Evolutionary conservation across 768 basidiomycete species (phyloP).

Genomic region (Pholiota microspora): DNA sequence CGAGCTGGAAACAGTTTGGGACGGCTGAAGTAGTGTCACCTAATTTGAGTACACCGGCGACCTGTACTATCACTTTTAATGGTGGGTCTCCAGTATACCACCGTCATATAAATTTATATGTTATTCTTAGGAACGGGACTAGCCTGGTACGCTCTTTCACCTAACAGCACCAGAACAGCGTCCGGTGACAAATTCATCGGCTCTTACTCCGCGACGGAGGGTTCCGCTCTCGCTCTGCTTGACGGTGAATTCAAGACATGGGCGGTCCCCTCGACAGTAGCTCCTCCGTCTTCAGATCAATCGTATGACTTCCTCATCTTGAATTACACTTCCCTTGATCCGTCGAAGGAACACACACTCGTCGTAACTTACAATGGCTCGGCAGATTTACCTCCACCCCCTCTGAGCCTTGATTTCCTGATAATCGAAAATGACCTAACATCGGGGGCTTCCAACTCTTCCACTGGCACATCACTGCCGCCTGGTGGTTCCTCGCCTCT

Average conservation of each 20-base stretch:
- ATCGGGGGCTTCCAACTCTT: neutral
- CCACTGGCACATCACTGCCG: neutral
- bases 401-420: conserved; percentile 5
- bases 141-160: conserved; percentile 3
- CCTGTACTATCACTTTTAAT: neutral
- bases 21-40: neutral
- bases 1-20: neutral
- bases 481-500: neutral
- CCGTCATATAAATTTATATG: no score
- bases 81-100: conserved; percentile 2
- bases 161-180: neutral
- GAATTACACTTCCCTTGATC: neutral
- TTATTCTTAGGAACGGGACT: conserved; percentile 1
- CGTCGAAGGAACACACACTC: neutral
- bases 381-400: neutral
- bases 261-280: neutral
- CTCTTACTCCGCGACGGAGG: neutral
- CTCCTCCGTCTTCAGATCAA: neutral
- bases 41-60: neutral
- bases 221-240: neutral
- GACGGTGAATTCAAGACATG: neutral
- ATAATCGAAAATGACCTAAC: neutral
- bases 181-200: neutral
- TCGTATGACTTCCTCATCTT: neutral
- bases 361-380: neutral